Evolutionary conservation across 129 eudicot species (phyloP).

Genomic region (Calendula officinalis): DNA sequence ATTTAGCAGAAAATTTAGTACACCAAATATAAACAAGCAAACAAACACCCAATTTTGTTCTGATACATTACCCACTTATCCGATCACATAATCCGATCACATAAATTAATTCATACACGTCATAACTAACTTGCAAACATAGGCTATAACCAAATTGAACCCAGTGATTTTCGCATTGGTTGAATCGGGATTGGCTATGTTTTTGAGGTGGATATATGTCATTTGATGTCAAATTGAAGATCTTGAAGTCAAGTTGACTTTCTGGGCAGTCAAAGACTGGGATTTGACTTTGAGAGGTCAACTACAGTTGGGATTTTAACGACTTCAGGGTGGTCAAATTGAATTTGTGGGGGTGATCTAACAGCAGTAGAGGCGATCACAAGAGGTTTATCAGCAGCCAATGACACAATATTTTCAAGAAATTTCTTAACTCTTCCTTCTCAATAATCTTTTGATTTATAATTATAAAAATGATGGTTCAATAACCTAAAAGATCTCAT

Average conservation of each 20-base stretch:
- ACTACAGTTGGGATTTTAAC: slow-evolving; percentile 39
- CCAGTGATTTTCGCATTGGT: slow-evolving; percentile 46
- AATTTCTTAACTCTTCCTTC: too few species aligned
- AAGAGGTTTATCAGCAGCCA: slow-evolving; percentile 52
- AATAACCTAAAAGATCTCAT: too few species aligned
- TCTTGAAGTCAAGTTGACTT: slow-evolving; percentile 54
- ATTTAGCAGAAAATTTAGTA: too few species aligned
- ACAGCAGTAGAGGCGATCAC: slow-evolving; percentile 58
- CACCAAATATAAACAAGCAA: too few species aligned
- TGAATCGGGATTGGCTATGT: slow-evolving; percentile 34
- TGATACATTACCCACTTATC: too few species aligned
- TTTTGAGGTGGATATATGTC: slow-evolving; percentile 51
- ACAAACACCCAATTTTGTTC: too few species aligned
- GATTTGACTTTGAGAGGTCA: slow-evolving; percentile 26
- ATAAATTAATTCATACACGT: too few species aligned
- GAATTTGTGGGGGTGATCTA: slow-evolving; percentile 67
- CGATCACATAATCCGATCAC: too few species aligned
- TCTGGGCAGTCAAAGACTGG: slow-evolving; percentile 54
- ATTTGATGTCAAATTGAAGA: slow-evolving; percentile 50
- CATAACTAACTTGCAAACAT: too few species aligned
- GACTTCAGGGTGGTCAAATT: slow-evolving; percentile 77
- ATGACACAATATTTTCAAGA: slow-evolving; percentile 59
- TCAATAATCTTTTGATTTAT: too few species aligned
- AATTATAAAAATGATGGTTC: too few species aligned
- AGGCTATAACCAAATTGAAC: slow-evolving; percentile 74